Conservation (phyloP, 306 rosid genomes). For the Castanea mollissima region DNA sequence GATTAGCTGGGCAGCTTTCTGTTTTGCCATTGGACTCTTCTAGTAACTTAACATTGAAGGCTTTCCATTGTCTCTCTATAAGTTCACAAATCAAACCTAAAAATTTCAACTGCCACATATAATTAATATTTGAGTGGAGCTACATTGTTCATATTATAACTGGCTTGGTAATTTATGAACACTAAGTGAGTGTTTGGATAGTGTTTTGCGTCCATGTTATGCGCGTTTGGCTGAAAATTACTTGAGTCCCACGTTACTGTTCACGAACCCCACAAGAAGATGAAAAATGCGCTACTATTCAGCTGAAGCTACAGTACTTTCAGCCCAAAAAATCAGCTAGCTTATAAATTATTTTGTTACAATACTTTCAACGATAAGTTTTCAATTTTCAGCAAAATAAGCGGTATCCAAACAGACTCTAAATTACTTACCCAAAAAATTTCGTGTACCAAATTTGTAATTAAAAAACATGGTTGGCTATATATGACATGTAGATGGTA, state of each 20-base stretch:
- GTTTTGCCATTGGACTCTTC: not conserved
- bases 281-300: too few species aligned
- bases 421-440: not conserved
- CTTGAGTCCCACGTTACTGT: too few species aligned
- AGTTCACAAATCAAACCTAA: not conserved
- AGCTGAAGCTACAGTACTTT: too few species aligned
- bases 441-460: not conserved
- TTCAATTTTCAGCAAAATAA: too few species aligned
- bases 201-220: too few species aligned
- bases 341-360: too few species aligned
- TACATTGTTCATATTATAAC: not conserved
- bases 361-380: too few species aligned
- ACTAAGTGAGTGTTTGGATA: too few species aligned
- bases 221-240: too few species aligned
- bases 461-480: not conserved
- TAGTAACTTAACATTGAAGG: not conserved
- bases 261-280: too few species aligned
- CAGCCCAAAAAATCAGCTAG: too few species aligned
- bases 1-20: not conserved
- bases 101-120: not conserved
- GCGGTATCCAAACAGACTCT: accelerated
- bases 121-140: not conserved
- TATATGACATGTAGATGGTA: not conserved
- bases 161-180: not conserved
- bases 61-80: not conserved